Evolutionary conservation across 176 grass and related monocot species (phyloP), one percentile per base, ranked within the genome.

Genomic region (Chrysopogon serrulatus): DNA sequence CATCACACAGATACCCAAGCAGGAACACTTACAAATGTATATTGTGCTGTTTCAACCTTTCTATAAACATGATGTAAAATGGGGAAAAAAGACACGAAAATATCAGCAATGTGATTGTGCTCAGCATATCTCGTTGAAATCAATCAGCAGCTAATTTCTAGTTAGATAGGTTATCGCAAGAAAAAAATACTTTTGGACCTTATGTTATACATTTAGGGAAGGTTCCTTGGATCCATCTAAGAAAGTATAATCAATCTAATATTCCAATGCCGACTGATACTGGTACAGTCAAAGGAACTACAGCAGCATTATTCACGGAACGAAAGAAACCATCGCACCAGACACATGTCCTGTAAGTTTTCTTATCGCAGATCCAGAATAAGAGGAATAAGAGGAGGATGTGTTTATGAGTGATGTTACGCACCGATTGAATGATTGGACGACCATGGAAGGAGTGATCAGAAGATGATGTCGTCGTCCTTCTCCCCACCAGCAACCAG

Each of bases 391-490:
- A n/a, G 36, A 11, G 11, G 11, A 6, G 24, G 6, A 30, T 61
- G 71, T 54, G 76, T 64, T 39, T 62, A 64, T 39, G 41, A 54
- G 18, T 8, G 57, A 61, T 62, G 59, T 16, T 45, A 83, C 84
- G 61, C 84, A 90, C 88, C 88, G 57, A 73, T 83, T 86, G 83
- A 83, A 81, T 81, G 11, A 82, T 49, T 88, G 53, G 39, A 85
- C 17, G 69, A 51, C 10, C 8, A 69, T 69, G 36, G 67, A 41
- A 27, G 59, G 59, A 62, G 39, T 1, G 30, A 79, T 98, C 48
- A 98, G 39, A 98, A 98, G 76, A 98, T 98, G 68, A 98, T 88
- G 64, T 95, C 96, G 5, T 88, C 89, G 82, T 98, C 96, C 87
- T 75, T 95, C 44, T 92, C 82, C 3, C 83, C 82, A 5, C 86